Conservation (phyloP, 75 land plant species). For the Cryptomeria japonica region DNA sequence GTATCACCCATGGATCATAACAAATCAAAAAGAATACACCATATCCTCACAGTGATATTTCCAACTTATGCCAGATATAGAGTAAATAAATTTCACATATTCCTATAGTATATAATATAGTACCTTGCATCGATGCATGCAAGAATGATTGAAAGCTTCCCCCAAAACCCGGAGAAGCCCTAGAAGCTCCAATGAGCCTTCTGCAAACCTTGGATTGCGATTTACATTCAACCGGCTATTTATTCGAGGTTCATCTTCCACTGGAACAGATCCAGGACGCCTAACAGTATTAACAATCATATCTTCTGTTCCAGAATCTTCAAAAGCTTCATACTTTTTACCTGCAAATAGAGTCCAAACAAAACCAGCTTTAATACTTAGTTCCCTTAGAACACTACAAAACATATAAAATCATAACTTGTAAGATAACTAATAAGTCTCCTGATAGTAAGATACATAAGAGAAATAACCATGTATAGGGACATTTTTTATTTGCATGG, state of each 20-base stretch:
- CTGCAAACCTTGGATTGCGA: conserved; percentile 27
- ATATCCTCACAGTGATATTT: background rate
- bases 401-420: background rate
- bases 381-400: conserved; percentile 18
- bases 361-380: conserved; percentile 36
- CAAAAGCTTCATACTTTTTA: conserved; percentile 4
- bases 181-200: conserved; percentile 70
- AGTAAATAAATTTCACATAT: background rate
- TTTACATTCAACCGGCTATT: conserved; percentile 24
- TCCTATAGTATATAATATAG: background rate
- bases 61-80: background rate
- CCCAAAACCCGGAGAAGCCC: conserved; percentile 73
- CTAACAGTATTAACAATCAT: conserved; percentile 15
- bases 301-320: conserved; percentile 24
- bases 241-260: conserved; percentile 48
- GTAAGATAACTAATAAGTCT: background rate
- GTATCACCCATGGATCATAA: conserved; percentile 4
- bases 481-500: background rate
- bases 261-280: conserved; percentile 18
- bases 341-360: background rate
- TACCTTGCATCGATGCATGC: conserved; percentile 87
- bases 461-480: background rate
- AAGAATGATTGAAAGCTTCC: conserved; percentile 84
- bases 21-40: background rate
- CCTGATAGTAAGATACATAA: background rate